Percentiles rank a stretch among this genome's conserved stretches.
These are phyloP conservation scores for Aurifilum marmelostoma DNA, from an alignment of 2,329 filamentous ascomycete species.

Conservation along the genomic window DNA sequence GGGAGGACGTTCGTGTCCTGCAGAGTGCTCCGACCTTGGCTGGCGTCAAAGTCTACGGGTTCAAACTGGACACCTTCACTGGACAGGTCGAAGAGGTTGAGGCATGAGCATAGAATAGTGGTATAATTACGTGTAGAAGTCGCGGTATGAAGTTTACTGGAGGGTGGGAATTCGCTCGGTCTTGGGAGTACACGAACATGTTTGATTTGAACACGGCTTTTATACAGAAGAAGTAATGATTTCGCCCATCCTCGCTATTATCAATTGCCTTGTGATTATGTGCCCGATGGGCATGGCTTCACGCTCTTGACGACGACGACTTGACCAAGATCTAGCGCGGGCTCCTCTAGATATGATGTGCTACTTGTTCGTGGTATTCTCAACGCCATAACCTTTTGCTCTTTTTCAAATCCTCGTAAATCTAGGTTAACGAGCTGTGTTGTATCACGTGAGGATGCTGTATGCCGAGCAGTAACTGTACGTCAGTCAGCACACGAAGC, in stretches of 20 bases:
- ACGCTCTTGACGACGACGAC: background rate
- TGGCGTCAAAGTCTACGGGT: conserved; percentile 20
- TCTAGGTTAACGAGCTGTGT: too few species aligned
- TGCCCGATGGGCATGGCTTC: background rate
- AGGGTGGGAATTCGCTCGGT: background rate
- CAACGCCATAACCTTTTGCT: too few species aligned
- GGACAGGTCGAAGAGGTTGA: conserved; percentile 23
- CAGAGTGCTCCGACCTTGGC: conserved; percentile 10
- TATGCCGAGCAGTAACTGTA: too few species aligned
- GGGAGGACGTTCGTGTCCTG: conserved; percentile 20
- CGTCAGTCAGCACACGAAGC: too few species aligned
- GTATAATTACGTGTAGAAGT: too few species aligned
- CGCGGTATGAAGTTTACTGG: background rate
- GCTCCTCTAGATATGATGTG: too few species aligned
- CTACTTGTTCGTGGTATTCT: too few species aligned
- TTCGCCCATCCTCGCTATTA: background rate
- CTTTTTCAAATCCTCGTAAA: too few species aligned
- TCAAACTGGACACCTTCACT: conserved; percentile 26
- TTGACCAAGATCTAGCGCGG: too few species aligned
- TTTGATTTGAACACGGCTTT: background rate
- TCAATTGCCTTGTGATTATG: background rate
- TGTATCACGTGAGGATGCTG: too few species aligned
- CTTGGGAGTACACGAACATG: background rate
- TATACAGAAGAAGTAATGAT: background rate
- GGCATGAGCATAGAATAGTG: conserved; percentile 6